Evolutionary conservation across 768 basidiomycete genomes (phyloP).

Genomic region (Austroboletus eburneus): DNA sequence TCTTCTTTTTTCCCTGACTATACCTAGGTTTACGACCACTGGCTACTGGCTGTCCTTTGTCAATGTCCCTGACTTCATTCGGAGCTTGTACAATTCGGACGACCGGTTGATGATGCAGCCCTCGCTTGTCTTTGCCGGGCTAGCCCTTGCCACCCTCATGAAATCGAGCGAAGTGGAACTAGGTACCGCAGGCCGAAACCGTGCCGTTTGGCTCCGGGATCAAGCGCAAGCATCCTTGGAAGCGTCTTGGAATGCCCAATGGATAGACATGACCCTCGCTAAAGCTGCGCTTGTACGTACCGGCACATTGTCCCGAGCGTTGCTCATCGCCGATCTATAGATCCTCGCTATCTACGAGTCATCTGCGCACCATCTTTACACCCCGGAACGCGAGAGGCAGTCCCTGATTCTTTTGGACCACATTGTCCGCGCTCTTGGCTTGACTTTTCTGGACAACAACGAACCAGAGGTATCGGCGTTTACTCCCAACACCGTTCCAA

Average conservation of each 20-base stretch:
- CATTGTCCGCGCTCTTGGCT: slow-evolving; percentile 51
- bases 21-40: slow-evolving; percentile 56
- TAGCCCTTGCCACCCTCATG: slow-evolving; percentile 71
- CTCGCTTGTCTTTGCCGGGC: slow-evolving; percentile 59
- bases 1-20: slow-evolving; percentile 6
- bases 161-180: slow-evolving; percentile 65
- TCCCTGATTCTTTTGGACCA: slow-evolving; percentile 60
- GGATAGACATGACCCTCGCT: slow-evolving; percentile 61
- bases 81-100: slow-evolving; percentile 48
- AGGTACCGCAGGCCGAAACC: slow-evolving; percentile 48
- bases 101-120: slow-evolving; percentile 61
- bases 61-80: slow-evolving; percentile 51
- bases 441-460: slow-evolving; percentile 53
- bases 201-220: slow-evolving; percentile 55
- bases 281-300: slow-evolving; percentile 64
- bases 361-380: slow-evolving; percentile 66
- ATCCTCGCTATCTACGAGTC: slow-evolving; percentile 76
- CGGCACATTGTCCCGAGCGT: not conserved
- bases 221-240: slow-evolving; percentile 54
- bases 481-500: slow-evolving; percentile 47
- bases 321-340: too few species aligned
- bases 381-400: slow-evolving; percentile 46
- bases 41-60: slow-evolving; percentile 69
- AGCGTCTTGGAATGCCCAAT: slow-evolving; percentile 44
- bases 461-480: slow-evolving; percentile 54